These are phyloP conservation scores for Plasmodium malariae DNA, from an alignment of 169 alveolate species.

Conservation along the genomic window DNA sequence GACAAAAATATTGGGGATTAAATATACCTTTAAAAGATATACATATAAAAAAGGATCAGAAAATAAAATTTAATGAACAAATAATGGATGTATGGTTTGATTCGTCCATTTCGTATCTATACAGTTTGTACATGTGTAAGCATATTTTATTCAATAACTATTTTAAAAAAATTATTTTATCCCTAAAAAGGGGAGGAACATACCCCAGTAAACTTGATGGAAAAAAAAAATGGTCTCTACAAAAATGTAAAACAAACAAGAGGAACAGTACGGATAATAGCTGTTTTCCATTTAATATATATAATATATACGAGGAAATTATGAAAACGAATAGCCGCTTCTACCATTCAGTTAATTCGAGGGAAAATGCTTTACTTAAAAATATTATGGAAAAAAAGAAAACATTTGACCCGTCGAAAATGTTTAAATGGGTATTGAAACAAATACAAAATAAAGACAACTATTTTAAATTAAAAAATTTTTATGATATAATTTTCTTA, in stretches of 20 bases:
- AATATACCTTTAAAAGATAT: constrained; percentile 79
- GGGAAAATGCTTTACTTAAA: not conserved
- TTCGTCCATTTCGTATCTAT: constrained; percentile 85
- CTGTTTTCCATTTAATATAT: constrained; percentile 8
- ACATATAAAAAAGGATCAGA: not conserved
- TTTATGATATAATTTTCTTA: constrained; percentile 4
- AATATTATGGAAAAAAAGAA: constrained; percentile 45
- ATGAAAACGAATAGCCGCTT: not conserved
- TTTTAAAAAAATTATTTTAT: constrained; percentile 5
- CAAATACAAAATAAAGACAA: constrained; percentile 20
- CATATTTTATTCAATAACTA: constrained; percentile 45
- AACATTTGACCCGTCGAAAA: constrained; percentile 39
- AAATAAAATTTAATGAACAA: constrained; percentile 64
- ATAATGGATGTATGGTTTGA: constrained; percentile 93
- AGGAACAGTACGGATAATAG: not conserved
- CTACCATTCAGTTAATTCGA: not conserved
- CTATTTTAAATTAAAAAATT: not conserved
- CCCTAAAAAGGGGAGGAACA: not conserved
- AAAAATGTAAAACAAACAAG: not conserved
- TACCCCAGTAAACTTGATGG: not conserved
- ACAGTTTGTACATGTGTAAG: constrained; percentile 43
- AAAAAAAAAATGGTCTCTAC: not conserved
- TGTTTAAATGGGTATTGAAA: constrained; percentile 32
- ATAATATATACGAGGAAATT: constrained; percentile 42
- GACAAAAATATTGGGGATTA: constrained; percentile 90